Evolutionary conservation across 192 early-diverging fungal species (phyloP).

Genomic region (Physocladia obscura): DNA sequence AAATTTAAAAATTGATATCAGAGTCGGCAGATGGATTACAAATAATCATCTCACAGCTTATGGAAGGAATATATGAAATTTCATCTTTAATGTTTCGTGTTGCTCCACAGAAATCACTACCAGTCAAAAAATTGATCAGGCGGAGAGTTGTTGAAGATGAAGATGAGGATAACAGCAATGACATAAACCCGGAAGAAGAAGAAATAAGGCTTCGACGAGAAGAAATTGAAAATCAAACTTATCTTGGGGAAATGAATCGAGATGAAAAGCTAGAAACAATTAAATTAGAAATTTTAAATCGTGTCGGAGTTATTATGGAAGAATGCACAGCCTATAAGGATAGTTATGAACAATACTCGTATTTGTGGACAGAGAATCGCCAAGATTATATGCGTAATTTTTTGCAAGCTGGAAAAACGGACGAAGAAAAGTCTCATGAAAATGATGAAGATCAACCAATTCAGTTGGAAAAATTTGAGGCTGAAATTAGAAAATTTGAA

Average conservation of each 20-base stretch:
- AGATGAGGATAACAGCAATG: constrained; percentile 7
- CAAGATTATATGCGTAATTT: constrained; percentile 67
- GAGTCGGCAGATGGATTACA: constrained; percentile 44
- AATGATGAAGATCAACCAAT: constrained; percentile 42
- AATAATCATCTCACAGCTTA: constrained; percentile 47
- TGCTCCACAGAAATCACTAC: constrained; percentile 29
- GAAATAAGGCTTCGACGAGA: constrained; percentile 25
- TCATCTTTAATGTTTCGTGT: constrained; percentile 59
- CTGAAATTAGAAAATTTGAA: constrained; percentile 66
- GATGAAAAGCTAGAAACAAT: constrained; percentile 47
- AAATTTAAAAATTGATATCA: constrained; percentile 31
- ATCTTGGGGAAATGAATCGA: constrained; percentile 56
- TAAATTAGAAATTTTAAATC: constrained; percentile 39
- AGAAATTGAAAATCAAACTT: constrained; percentile 53
- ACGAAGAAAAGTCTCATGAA: constrained; percentile 31
- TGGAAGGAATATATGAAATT: constrained; percentile 59
- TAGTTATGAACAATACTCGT: constrained; percentile 61
- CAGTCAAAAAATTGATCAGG: neutral
- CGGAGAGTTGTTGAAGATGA: neutral
- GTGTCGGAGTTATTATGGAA: constrained; percentile 52
- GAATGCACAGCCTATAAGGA: constrained; percentile 53
- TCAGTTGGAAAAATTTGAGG: constrained; percentile 67
- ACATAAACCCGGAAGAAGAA: constrained; percentile 35
- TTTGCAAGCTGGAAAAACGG: constrained; percentile 41
- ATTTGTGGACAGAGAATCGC: constrained; percentile 70